phyloP scores from a whole-genome alignment of 1,284 basidiomycete species.

The Mycena citricolor region DNA sequence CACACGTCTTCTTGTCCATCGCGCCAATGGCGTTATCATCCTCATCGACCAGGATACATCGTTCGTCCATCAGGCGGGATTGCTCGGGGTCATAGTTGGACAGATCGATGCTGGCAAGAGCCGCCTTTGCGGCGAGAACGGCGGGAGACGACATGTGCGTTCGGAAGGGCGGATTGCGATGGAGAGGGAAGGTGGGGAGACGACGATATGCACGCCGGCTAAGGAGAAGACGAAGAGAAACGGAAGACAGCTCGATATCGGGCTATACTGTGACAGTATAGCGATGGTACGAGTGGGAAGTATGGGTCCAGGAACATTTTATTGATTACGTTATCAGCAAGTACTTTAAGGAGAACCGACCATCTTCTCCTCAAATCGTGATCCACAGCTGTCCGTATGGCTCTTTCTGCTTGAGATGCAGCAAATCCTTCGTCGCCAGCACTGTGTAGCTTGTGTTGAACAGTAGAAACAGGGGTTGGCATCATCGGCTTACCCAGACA shows the following conservation, averaged over 20 bases:
- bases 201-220: background rate
- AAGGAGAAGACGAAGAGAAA: conserved; percentile 30
- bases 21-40: conserved; percentile 89
- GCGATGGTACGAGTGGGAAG: conserved; percentile 45
- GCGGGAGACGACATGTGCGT: conserved; percentile 55
- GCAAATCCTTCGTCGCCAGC: conserved; percentile 62
- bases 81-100: conserved; percentile 79
- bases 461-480: too few relatives aligned
- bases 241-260: too few relatives aligned
- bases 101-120: conserved; percentile 71
- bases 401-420: conserved; percentile 52
- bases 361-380: conserved; percentile 25
- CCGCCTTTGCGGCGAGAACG: conserved; percentile 55
- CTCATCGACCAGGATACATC: conserved; percentile 93
- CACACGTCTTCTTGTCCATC: conserved; percentile 96
- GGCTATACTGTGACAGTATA: too few relatives aligned
- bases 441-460: too few relatives aligned
- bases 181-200: background rate
- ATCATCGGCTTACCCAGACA: conserved; percentile 74
- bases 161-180: conserved; percentile 14
- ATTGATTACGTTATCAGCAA: too few relatives aligned
- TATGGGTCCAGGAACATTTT: conserved; percentile 15
- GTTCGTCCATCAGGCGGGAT: conserved; percentile 93
- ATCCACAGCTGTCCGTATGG: conserved; percentile 53
- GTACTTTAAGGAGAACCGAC: conserved; percentile 1